Percentiles rank a stretch among this genome's conserved stretches.
These are phyloP conservation scores for Chlorella sp. DNA, from an alignment of 139 green algal genomes.

Conservation along the genomic window DNA sequence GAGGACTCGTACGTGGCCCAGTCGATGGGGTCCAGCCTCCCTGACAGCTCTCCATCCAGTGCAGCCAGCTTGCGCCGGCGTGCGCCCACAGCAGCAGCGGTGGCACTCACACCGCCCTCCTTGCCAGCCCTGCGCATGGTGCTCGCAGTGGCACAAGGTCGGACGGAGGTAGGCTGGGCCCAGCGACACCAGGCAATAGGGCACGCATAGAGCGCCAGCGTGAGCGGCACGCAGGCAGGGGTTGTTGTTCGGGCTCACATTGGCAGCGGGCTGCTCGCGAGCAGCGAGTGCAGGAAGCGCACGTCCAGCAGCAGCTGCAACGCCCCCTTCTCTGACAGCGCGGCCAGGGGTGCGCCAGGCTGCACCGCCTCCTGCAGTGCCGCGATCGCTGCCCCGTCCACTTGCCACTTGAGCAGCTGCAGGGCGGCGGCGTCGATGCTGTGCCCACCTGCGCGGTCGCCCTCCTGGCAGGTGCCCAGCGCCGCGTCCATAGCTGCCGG, in stretches of 20 bases:
- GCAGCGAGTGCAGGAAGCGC: conserved; percentile 71
- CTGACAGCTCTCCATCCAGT: conserved; percentile 61
- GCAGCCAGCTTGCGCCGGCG: conserved; percentile 23
- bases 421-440: conserved; percentile 52
- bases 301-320: conserved; percentile 94
- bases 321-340: conserved; percentile 80
- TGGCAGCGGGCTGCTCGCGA: conserved; percentile 67
- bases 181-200: no score
- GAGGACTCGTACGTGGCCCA: conserved; percentile 97
- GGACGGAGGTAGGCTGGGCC: no score
- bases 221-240: no score
- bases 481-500: conserved; percentile 54
- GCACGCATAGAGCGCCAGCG: no score
- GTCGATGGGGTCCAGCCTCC: conserved; percentile 93
- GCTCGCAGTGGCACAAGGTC: no score
- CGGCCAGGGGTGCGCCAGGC: conserved; percentile 3
- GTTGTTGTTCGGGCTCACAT: no score
- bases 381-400: conserved; percentile 33
- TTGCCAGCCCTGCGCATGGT: no score
- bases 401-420: conserved; percentile 76
- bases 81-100: conserved; percentile 33
- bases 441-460: conserved; percentile 54
- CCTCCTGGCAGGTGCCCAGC: conserved; percentile 55
- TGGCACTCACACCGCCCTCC: no score
- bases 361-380: not conserved